These are phyloP conservation scores for Scleroderma bovista DNA, from an alignment of 768 basidiomycete genomes.

Conservation along the genomic window DNA sequence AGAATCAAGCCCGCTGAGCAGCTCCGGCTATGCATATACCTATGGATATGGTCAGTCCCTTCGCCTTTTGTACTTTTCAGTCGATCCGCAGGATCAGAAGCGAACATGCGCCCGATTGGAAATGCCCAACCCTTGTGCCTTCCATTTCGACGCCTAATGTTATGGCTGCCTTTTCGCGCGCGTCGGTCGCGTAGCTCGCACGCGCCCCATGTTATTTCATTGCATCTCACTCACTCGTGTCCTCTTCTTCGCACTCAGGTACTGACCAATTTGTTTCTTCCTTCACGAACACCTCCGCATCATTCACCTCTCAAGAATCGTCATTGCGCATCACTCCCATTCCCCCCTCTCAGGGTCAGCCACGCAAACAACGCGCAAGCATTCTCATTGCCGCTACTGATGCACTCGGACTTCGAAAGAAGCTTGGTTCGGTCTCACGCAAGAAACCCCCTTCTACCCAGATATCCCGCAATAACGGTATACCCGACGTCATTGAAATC, in stretches of 20 bases:
- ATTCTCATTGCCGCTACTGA: conserved; percentile 51
- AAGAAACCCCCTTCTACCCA: conserved; percentile 32
- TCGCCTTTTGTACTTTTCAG: neutral
- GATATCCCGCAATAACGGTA: conserved; percentile 32
- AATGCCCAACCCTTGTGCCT: neutral
- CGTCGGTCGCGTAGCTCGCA: conserved; percentile 3
- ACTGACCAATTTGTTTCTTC: conserved; percentile 10
- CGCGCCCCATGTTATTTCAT: conserved; percentile 1
- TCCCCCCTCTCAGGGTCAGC: conserved; percentile 6
- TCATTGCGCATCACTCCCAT: conserved; percentile 6
- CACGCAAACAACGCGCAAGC: conserved; percentile 37
- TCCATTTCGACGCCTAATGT: neutral
- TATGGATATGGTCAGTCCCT: conserved; percentile 12
- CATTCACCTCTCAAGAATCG: conserved; percentile 8
- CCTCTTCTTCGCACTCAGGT: conserved; percentile 8
- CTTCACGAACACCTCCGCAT: conserved; percentile 11
- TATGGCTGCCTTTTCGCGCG: no score
- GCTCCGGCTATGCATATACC: conserved; percentile 6
- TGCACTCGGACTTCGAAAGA: conserved; percentile 39
- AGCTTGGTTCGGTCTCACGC: conserved; percentile 36
- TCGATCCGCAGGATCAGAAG: conserved; percentile 2
- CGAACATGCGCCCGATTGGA: neutral
- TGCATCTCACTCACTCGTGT: conserved; percentile 6
- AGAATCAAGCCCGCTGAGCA: conserved; percentile 5
- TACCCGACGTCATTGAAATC: conserved; percentile 75